Evolutionary conservation across 2,329 filamentous ascomycete genomes (phyloP).

Genomic region (Keithomyces neogunnii): DNA sequence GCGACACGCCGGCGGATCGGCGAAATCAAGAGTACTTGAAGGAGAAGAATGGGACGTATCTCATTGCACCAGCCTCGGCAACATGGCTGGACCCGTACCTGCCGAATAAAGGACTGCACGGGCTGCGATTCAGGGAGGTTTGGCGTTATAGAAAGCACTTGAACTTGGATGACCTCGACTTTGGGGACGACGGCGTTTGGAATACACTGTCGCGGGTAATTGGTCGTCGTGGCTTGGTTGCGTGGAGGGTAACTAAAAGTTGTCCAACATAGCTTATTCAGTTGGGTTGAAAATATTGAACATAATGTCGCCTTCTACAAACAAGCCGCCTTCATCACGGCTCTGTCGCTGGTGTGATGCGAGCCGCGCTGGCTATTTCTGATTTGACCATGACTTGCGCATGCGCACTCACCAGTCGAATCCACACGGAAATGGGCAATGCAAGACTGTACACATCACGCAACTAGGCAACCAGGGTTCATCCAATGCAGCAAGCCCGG

Average conservation of each 20-base stretch:
- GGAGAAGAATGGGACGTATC: conserved; percentile 55
- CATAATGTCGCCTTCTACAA: not conserved
- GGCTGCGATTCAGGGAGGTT: conserved; percentile 58
- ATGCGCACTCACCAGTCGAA: too few relatives aligned
- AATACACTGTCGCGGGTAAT: conserved; percentile 60
- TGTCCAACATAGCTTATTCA: conserved; percentile 22
- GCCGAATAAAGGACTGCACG: conserved; percentile 48
- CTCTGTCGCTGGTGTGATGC: too few relatives aligned
- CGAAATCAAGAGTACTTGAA: conserved; percentile 48
- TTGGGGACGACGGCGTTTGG: conserved; percentile 68
- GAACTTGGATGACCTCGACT: conserved; percentile 74
- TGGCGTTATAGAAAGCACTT: conserved; percentile 62
- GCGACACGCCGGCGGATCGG: conserved; percentile 49
- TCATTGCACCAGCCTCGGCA: conserved; percentile 67
- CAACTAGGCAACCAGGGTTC: too few relatives aligned
- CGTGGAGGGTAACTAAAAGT: conserved; percentile 58
- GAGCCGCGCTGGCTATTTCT: too few relatives aligned
- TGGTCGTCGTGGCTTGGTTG: conserved; percentile 51
- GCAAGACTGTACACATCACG: too few relatives aligned
- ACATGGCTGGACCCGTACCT: conserved; percentile 59
- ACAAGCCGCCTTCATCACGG: not conserved
- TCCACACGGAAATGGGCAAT: too few relatives aligned
- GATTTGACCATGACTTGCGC: too few relatives aligned
- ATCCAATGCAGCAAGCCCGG: not conserved
- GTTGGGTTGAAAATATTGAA: not conserved